Evolutionary conservation across 306 rosid species (phyloP).

Genomic region (cucumber (Cucumis sativus)): DNA sequence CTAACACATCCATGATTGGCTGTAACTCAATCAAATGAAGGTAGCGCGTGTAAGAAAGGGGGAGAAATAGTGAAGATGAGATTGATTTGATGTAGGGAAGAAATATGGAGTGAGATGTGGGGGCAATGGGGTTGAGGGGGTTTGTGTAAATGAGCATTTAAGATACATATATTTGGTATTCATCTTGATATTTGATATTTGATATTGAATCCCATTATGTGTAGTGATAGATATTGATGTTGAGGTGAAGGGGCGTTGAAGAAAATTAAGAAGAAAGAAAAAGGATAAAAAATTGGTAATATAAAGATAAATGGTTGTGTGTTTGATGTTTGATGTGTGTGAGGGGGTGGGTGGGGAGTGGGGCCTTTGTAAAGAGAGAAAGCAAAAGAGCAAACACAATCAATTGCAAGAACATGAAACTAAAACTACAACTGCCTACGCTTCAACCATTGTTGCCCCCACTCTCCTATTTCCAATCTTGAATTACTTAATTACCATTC

Average conservation of each 20-base stretch:
- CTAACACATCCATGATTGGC: neutral
- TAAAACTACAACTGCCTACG: neutral
- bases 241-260: neutral
- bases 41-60: neutral
- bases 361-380: constrained; percentile 3
- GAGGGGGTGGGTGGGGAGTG: neutral
- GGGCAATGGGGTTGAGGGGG: neutral
- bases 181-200: neutral
- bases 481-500: too few species aligned
- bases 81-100: neutral
- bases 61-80: neutral
- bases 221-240: neutral
- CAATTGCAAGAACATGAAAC: neutral
- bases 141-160: constrained; percentile 1
- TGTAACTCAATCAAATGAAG: neutral
- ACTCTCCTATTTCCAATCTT: neutral
- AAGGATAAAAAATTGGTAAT: neutral
- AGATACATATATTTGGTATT: neutral
- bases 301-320: neutral
- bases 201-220: neutral
- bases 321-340: neutral
- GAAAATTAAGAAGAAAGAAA: neutral
- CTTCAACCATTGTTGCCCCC: neutral
- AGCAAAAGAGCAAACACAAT: neutral
- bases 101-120: neutral